Evolutionary conservation across 768 basidiomycete species (phyloP).

Genomic region (Mycena sanguinolenta): DNA sequence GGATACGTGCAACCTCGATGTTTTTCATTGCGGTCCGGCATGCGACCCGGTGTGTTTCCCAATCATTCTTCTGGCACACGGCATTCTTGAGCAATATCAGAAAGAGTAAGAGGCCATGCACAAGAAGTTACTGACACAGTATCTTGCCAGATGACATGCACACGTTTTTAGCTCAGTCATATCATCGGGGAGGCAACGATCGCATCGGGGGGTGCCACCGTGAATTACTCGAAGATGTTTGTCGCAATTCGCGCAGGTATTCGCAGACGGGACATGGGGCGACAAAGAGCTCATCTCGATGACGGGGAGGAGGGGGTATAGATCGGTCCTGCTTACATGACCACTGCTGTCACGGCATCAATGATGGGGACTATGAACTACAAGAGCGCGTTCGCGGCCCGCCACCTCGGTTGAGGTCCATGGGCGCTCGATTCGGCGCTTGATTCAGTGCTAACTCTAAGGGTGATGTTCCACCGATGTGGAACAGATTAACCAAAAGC

Average conservation of each 20-base stretch:
- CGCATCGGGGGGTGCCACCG: neutral
- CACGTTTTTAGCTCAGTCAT: constrained; percentile 1
- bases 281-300: constrained; percentile 7
- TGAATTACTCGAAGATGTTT: constrained; percentile 9
- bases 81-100: neutral
- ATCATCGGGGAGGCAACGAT: constrained; percentile 14
- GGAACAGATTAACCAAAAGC: too few relatives aligned
- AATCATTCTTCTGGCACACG: constrained; percentile 10
- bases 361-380: too few relatives aligned
- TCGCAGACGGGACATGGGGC: constrained; percentile 2
- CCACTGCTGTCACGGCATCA: too few relatives aligned
- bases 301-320: neutral
- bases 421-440: too few relatives aligned
- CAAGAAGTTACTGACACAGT: neutral
- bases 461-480: too few relatives aligned
- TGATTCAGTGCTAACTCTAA: too few relatives aligned
- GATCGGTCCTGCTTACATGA: too few relatives aligned
- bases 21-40: constrained; percentile 13
- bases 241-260: constrained; percentile 10
- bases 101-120: neutral
- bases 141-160: constrained; percentile 10
- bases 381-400: too few relatives aligned
- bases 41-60: constrained; percentile 9
- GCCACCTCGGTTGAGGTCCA: too few relatives aligned
- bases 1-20: neutral